phyloP scores from a whole-genome alignment of 2,329 filamentous ascomycete species.

The Stylonectria norvegica region DNA sequence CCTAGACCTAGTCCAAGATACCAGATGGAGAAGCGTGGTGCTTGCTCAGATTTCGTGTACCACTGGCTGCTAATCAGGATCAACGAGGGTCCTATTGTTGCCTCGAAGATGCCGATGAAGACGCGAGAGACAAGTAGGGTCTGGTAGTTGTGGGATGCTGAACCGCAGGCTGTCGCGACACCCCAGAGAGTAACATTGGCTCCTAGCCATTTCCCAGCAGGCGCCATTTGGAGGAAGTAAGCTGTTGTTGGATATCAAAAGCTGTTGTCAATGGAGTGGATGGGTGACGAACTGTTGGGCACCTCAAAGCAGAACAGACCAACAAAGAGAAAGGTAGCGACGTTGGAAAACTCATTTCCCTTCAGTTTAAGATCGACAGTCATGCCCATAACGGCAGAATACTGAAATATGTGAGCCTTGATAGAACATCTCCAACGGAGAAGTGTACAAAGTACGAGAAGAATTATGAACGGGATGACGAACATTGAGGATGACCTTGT shows the following conservation, averaged over 20 bases:
- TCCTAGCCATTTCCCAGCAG: slow-evolving; percentile 59
- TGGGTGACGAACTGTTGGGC: slow-evolving; percentile 47
- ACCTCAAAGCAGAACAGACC: slow-evolving; percentile 57
- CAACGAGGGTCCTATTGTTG: slow-evolving; percentile 56
- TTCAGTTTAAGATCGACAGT: slow-evolving; percentile 48
- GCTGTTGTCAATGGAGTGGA: not conserved
- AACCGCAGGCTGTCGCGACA: slow-evolving; percentile 50
- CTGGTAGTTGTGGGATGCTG: slow-evolving; percentile 51
- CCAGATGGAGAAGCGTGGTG: slow-evolving; percentile 59
- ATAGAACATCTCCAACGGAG: not conserved
- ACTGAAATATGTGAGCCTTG: slow-evolving; percentile 37
- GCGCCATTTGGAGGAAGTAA: slow-evolving; percentile 57
- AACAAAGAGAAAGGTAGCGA: slow-evolving; percentile 61
- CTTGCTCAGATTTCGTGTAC: slow-evolving; percentile 60
- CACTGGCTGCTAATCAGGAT: slow-evolving; percentile 60
- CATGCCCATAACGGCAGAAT: slow-evolving; percentile 65
- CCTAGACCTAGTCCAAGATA: slow-evolving; percentile 58
- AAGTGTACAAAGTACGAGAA: slow-evolving; percentile 1
- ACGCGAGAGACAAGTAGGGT: slow-evolving; percentile 53
- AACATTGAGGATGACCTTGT: slow-evolving; percentile 62
- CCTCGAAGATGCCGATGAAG: slow-evolving; percentile 59
- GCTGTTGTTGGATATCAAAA: slow-evolving; percentile 29
- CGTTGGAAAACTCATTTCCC: slow-evolving; percentile 60
- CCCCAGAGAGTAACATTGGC: slow-evolving; percentile 59
- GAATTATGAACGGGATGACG: slow-evolving; percentile 39